Evolutionary conservation across 2,329 filamentous ascomycete species (phyloP).

Genomic region (Fusarium burgessii): DNA sequence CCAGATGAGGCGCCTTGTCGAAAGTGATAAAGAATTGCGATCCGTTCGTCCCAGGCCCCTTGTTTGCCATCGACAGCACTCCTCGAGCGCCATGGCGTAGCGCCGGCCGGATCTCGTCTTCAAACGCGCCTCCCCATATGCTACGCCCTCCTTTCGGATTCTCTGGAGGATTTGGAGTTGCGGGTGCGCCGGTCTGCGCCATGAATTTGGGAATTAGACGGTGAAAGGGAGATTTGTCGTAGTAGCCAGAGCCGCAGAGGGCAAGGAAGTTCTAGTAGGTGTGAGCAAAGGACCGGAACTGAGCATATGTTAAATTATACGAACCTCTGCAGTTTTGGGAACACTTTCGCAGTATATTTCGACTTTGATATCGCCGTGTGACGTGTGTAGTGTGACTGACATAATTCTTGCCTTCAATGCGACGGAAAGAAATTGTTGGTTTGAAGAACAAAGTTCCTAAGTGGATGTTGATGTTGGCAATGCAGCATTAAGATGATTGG

Average conservation of each 20-base stretch:
- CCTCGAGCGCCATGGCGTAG: constrained; percentile 76
- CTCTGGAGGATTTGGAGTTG: constrained; percentile 61
- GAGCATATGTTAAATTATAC: constrained; percentile 31
- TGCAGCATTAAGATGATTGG: constrained; percentile 11
- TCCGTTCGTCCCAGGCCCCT: constrained; percentile 78
- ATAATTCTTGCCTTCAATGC: constrained; percentile 52
- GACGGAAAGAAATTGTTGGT: background rate
- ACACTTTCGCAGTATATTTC: constrained; percentile 97
- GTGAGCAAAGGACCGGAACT: constrained; percentile 21
- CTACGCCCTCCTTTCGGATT: constrained; percentile 77
- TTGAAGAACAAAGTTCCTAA: background rate
- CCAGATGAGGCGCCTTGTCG: constrained; percentile 81
- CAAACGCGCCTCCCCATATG: constrained; percentile 80
- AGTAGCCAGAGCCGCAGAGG: constrained; percentile 83
- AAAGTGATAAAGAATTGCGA: constrained; percentile 87
- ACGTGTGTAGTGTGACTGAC: constrained; percentile 85
- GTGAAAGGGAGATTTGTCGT: constrained; percentile 81
- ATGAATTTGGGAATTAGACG: constrained; percentile 86
- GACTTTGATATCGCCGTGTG: constrained; percentile 89
- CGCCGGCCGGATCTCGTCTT: constrained; percentile 82
- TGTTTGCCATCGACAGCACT: constrained; percentile 83
- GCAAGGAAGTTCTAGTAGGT: constrained; percentile 81
- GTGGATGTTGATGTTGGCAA: background rate
- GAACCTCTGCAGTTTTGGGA: constrained; percentile 88
- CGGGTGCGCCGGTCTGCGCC: constrained; percentile 78